These are phyloP conservation scores for Suillus brevipes DNA, from an alignment of 768 basidiomycete genomes.

Conservation along the genomic window DNA sequence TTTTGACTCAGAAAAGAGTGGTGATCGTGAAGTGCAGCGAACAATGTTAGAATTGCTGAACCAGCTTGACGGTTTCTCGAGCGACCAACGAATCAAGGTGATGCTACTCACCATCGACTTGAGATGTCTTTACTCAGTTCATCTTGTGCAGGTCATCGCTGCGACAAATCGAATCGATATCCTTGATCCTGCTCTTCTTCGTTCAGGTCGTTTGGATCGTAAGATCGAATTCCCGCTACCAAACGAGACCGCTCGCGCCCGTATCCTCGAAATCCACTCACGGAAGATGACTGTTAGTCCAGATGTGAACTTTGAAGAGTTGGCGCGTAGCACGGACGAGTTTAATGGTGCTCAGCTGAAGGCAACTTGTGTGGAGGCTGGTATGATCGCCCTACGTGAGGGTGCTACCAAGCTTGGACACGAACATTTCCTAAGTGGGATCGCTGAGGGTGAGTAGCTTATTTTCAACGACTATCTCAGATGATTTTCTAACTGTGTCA, in stretches of 20 bases:
- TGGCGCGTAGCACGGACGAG: slow-evolving; percentile 96
- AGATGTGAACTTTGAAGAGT: slow-evolving; percentile 96
- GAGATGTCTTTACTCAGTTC: slow-evolving; percentile 11
- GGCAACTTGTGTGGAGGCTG: slow-evolving; percentile 98
- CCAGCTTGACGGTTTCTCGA: slow-evolving; percentile 96
- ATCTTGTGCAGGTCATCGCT: slow-evolving; percentile 77
- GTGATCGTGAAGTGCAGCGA: slow-evolving; percentile 98
- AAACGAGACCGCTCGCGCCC: slow-evolving; percentile 93
- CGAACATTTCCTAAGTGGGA: slow-evolving; percentile 94
- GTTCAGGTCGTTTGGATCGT: slow-evolving; percentile 94
- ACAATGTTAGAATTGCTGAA: slow-evolving; percentile 99
- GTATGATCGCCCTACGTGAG: slow-evolving; percentile 96
- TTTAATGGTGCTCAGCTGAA: slow-evolving; percentile 98
- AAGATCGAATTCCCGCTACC: slow-evolving; percentile 99
- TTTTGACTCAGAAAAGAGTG: slow-evolving; percentile 98
- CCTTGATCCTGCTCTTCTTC: slow-evolving; percentile 95
- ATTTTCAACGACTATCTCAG: slow-evolving; percentile 11
- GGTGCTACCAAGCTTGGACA: slow-evolving; percentile 87
- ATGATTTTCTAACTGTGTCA: slow-evolving; percentile 16
- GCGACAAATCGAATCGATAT: slow-evolving; percentile 99
- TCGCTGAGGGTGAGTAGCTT: slow-evolving; percentile 70
- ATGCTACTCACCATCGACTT: slow-evolving; percentile 8
- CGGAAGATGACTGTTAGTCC: slow-evolving; percentile 88
- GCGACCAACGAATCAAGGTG: slow-evolving; percentile 96
- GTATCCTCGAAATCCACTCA: slow-evolving; percentile 95